phyloP scores from a whole-genome alignment of 257 asterid species.

The Solanum dulcamara region DNA sequence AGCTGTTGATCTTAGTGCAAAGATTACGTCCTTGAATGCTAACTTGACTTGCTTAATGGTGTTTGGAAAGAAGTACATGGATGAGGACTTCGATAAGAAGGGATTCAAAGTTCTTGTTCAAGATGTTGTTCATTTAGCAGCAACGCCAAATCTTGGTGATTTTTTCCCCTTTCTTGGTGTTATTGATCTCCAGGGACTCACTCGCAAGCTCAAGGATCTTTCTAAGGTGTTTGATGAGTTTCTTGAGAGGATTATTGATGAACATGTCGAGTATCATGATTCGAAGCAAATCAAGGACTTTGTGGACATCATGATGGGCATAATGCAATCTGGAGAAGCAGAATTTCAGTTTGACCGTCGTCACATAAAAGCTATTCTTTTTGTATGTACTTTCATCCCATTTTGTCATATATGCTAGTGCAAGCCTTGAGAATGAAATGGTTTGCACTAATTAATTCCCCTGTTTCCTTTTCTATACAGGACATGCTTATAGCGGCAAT shows the following conservation, averaged over 20 bases:
- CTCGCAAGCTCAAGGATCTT: background rate
- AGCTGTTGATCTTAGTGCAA: background rate
- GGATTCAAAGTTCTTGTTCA: background rate
- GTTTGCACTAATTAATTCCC: background rate
- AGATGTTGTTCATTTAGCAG: background rate
- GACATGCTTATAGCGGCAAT: background rate
- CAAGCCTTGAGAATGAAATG: background rate
- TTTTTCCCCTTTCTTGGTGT: background rate
- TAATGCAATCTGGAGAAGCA: background rate
- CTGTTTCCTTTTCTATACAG: background rate
- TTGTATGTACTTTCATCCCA: background rate
- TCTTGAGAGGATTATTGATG: background rate
- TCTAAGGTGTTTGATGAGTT: background rate
- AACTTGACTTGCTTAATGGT: background rate
- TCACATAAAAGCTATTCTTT: background rate
- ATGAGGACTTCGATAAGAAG: background rate
- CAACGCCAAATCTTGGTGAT: background rate
- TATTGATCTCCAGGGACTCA: background rate
- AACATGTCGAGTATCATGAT: background rate
- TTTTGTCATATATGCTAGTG: background rate
- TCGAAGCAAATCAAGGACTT: background rate
- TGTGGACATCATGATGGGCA: background rate
- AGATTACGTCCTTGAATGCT: background rate
- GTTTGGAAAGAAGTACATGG: constrained; percentile 1
- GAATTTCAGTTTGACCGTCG: background rate